Conservation (phyloP, 306 rosid species). For the Lathyrus tuberosus region DNA sequence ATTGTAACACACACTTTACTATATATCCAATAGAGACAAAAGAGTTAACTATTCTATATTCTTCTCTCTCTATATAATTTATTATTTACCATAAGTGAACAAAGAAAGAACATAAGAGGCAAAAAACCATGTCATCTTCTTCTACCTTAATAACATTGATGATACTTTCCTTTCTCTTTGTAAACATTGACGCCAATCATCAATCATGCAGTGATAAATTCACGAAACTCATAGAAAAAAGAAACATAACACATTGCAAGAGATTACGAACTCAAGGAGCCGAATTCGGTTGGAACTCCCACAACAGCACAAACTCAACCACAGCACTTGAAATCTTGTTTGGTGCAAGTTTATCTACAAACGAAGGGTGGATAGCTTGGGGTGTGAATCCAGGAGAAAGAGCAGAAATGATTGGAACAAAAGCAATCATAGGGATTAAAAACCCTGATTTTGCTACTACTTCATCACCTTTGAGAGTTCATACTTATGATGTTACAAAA, state of each 20-base stretch:
- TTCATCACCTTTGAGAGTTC: not conserved
- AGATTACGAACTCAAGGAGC: conserved; percentile 59
- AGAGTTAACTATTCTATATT: not conserved
- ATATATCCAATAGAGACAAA: not conserved
- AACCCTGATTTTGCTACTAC: not conserved
- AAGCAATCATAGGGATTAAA: conserved; percentile 64
- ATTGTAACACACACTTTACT: not conserved
- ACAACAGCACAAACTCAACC: not conserved
- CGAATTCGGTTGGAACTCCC: conserved; percentile 60
- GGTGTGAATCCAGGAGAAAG: conserved; percentile 66
- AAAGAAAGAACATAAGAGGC: not conserved
- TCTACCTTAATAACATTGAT: conserved; percentile 15
- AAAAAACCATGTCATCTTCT: conserved; percentile 32
- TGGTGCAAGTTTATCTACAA: conserved; percentile 18
- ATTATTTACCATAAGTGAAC: not conserved
- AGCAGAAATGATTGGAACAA: conserved; percentile 74
- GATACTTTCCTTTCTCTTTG: conserved; percentile 28
- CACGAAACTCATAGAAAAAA: not conserved
- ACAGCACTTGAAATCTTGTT: conserved; percentile 45
- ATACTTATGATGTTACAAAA: conserved; percentile 45
- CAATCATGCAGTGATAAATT: conserved; percentile 10
- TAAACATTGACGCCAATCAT: not conserved
- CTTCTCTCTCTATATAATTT: not conserved
- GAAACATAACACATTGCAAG: conserved; percentile 50
- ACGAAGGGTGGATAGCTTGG: conserved; percentile 72